phyloP scores from a whole-genome alignment of 345 rosid species.

The Citrus reticulata region DNA sequence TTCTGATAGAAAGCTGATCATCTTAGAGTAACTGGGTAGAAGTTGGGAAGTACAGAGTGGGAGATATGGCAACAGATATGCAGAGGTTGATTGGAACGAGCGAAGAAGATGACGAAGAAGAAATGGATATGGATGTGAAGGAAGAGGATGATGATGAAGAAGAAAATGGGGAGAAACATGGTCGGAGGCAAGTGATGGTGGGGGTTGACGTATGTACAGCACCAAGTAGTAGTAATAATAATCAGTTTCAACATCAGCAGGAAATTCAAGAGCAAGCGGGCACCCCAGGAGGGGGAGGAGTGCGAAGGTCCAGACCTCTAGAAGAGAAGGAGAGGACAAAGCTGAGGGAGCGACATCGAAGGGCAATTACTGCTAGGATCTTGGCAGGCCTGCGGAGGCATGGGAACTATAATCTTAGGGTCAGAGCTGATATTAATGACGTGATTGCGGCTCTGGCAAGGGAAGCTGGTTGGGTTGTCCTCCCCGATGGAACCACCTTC shows the following conservation, averaged over 20 bases:
- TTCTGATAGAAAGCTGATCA: conserved; percentile 10
- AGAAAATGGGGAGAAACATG: conserved; percentile 49
- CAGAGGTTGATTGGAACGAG: conserved; percentile 67
- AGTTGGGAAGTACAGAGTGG: conserved; percentile 10
- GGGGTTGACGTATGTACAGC: conserved; percentile 44
- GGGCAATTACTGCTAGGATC: conserved; percentile 98
- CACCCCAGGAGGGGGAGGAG: conserved; percentile 68
- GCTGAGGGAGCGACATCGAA: conserved; percentile 92
- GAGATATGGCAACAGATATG: conserved; percentile 76
- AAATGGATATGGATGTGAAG: conserved; percentile 82
- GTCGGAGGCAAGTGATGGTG: conserved; percentile 37
- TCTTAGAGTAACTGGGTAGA: conserved; percentile 18
- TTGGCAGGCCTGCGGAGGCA: conserved; percentile 92
- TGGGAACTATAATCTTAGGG: conserved; percentile 97
- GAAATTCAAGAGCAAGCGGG: conserved; percentile 74
- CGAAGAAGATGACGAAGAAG: conserved; percentile 95
- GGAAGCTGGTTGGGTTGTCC: conserved; percentile 99
- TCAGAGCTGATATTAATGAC: conserved; percentile 98
- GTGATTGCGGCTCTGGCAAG: conserved; percentile 98
- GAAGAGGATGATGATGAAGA: conserved; percentile 74
- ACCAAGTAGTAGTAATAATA: conserved; percentile 45
- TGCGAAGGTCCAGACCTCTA: conserved; percentile 72
- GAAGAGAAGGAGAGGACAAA: conserved; percentile 99
- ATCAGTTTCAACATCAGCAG: conserved; percentile 56
- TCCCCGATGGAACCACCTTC: conserved; percentile 98